Conservation (phyloP, 2,329 filamentous ascomycete genomes). For the Phialophora verrucosa region DNA sequence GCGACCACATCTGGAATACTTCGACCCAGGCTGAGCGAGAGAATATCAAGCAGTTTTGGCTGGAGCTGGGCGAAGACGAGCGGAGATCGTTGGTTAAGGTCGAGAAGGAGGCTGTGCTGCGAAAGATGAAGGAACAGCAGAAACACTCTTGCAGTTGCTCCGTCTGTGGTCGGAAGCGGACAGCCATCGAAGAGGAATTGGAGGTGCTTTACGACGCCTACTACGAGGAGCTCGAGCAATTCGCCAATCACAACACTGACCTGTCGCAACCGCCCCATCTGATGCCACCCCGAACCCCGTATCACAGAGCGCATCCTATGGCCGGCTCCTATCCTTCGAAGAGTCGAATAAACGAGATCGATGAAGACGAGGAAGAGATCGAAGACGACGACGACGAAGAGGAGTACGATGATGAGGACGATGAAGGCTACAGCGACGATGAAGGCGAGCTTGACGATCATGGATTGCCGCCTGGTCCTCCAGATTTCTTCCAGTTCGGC, state of each 20-base stretch:
- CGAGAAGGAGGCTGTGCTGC: constrained; percentile 95
- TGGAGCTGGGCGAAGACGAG: constrained; percentile 90
- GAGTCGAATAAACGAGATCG: constrained; percentile 68
- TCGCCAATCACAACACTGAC: constrained; percentile 81
- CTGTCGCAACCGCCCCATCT: constrained; percentile 67
- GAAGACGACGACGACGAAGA: constrained; percentile 59
- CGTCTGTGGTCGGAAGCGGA: constrained; percentile 93
- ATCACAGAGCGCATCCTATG: constrained; percentile 47
- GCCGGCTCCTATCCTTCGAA: constrained; percentile 61
- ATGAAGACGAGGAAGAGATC: constrained; percentile 61
- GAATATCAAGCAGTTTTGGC: constrained; percentile 98
- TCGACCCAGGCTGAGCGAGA: constrained; percentile 92
- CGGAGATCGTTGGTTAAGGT: constrained; percentile 95
- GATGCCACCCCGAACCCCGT: constrained; percentile 66
- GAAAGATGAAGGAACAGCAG: constrained; percentile 99
- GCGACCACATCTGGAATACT: constrained; percentile 96
- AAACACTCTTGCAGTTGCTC: constrained; percentile 99
- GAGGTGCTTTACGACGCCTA: constrained; percentile 98
- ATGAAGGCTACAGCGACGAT: constrained; percentile 69
- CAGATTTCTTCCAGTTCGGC: constrained; percentile 97
- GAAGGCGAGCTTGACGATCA: constrained; percentile 67
- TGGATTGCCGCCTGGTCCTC: constrained; percentile 68
- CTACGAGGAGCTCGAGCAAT: constrained; percentile 96
- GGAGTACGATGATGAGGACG: constrained; percentile 66
- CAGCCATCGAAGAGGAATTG: constrained; percentile 95